phyloP scores from a whole-genome alignment of 176 grass and related monocot genomes.

The Rhipidocladum racemiflorum region DNA sequence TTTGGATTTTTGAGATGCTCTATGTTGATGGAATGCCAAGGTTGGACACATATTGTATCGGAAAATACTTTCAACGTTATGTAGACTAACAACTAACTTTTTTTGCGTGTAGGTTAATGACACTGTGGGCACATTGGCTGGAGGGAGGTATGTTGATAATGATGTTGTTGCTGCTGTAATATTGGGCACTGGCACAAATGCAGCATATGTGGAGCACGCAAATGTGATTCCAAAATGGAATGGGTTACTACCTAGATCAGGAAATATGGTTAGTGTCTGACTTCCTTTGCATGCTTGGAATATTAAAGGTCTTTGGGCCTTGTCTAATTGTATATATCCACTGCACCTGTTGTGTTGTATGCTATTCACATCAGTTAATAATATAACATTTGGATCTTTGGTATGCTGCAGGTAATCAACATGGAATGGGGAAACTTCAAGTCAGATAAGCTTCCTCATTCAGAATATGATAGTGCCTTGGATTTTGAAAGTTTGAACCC shows the following conservation, averaged over 20 bases:
- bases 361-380: conserved; percentile 14
- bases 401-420: conserved; percentile 72
- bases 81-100: conserved; percentile 8
- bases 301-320: conserved; percentile 15
- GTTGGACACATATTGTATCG: neutral
- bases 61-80: neutral
- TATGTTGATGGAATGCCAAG: neutral
- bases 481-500: conserved; percentile 89
- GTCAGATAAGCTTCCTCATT: conserved; percentile 65
- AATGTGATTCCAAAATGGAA: conserved; percentile 84
- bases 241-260: conserved; percentile 64
- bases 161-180: conserved; percentile 77
- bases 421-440: conserved; percentile 96
- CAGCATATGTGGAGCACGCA: conserved; percentile 80
- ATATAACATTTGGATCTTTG: conserved; percentile 8
- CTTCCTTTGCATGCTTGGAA: conserved; percentile 2
- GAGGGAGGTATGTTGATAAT: conserved; percentile 71
- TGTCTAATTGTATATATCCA: neutral
- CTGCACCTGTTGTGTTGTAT: conserved; percentile 11
- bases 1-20: neutral
- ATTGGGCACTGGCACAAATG: conserved; percentile 94
- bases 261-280: conserved; percentile 61
- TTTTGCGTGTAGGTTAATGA: conserved; percentile 67
- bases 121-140: conserved; percentile 85
- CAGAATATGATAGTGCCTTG: conserved; percentile 63